Evolutionary conservation across 768 basidiomycete species (phyloP).

Genomic region (Sutorius australiensis): DNA sequence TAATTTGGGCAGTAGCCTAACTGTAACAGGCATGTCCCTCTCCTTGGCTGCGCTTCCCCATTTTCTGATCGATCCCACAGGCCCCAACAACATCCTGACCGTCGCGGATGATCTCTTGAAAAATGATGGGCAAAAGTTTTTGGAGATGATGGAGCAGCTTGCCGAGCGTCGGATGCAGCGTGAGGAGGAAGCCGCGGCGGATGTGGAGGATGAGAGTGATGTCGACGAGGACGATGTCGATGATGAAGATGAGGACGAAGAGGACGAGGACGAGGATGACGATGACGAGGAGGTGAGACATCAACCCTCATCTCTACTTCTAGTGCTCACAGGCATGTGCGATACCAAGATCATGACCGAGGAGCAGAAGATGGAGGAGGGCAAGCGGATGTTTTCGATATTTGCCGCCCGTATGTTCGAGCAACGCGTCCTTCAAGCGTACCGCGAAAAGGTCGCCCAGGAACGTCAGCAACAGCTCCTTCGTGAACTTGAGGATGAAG

Average conservation of each 20-base stretch:
- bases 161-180: constrained; percentile 91
- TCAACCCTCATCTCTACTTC: constrained; percentile 1
- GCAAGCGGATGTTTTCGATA: constrained; percentile 99
- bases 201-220: constrained; percentile 59
- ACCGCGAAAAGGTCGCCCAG: constrained; percentile 94
- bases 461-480: constrained; percentile 91
- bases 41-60: constrained; percentile 6
- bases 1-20: constrained; percentile 77
- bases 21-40: constrained; percentile 65
- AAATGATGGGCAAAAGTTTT: constrained; percentile 97
- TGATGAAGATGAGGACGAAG: constrained; percentile 63
- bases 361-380: constrained; percentile 98
- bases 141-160: constrained; percentile 99
- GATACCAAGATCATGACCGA: constrained; percentile 72
- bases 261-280: constrained; percentile 52
- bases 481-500: constrained; percentile 94
- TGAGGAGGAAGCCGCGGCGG: constrained; percentile 67
- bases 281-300: constrained; percentile 44
- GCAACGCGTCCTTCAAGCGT: constrained; percentile 94
- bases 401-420: constrained; percentile 99
- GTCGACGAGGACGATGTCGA: constrained; percentile 58
- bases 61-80: constrained; percentile 36
- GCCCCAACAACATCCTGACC: constrained; percentile 91
- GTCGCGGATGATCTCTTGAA: constrained; percentile 98
- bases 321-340: constrained; percentile 10